Conservation (phyloP, 345 rosid species). For the Rhodamnia argentea region DNA sequence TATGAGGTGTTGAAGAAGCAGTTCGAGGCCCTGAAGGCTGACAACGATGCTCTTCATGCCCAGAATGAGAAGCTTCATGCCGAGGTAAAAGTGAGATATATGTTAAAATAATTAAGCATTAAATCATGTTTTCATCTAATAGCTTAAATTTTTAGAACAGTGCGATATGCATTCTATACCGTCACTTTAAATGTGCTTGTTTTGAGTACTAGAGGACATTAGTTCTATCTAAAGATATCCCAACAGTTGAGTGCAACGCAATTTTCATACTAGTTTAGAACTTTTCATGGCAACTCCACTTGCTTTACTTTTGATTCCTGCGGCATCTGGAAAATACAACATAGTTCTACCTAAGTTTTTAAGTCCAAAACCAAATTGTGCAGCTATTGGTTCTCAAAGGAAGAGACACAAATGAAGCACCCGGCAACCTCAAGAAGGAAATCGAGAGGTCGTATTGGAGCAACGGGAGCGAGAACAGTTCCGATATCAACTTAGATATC, state of each 20-base stretch:
- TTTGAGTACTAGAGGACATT: not conserved
- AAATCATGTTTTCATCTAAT: no score
- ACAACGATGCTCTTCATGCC: conserved; percentile 54
- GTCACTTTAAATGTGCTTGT: no score
- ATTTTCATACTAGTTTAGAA: not conserved
- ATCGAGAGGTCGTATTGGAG: not conserved
- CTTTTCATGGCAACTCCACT: not conserved
- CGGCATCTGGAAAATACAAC: not conserved
- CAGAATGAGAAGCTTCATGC: conserved; percentile 53
- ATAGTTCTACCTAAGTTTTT: not conserved
- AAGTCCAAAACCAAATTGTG: not conserved
- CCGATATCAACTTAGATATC: conserved; percentile 2
- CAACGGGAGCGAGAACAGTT: conserved; percentile 1
- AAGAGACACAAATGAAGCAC: not conserved
- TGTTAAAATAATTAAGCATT: no score
- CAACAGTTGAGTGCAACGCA: not conserved
- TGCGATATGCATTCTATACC: no score
- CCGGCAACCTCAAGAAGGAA: not conserved
- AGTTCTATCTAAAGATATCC: not conserved
- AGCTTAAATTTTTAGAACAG: no score
- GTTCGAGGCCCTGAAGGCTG: conserved; percentile 50
- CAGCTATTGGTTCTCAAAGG: conserved; percentile 1
- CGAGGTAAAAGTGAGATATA: conserved; percentile 28
- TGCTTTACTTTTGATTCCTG: not conserved
- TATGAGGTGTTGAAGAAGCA: conserved; percentile 58